Conservation (phyloP, 2,329 filamentous ascomycete genomes). For the Pseudogymnoascus sp. region DNA sequence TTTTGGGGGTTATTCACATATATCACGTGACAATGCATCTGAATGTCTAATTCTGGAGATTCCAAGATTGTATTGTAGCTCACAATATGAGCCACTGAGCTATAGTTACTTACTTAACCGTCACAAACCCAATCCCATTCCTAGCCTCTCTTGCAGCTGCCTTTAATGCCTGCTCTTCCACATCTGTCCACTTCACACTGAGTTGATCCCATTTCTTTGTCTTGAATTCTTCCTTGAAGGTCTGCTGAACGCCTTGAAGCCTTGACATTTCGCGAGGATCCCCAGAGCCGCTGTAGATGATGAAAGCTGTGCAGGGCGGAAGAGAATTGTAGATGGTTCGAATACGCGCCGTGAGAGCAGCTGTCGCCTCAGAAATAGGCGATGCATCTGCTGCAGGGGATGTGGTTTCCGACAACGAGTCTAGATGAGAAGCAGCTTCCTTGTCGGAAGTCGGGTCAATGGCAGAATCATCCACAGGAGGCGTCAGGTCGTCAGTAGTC, state of each 20-base stretch:
- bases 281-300: slow-evolving; percentile 60
- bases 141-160: slow-evolving; percentile 51
- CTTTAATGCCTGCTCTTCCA: slow-evolving; percentile 56
- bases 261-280: slow-evolving; percentile 61
- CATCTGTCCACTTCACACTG: slow-evolving; percentile 61
- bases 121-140: slow-evolving; percentile 57
- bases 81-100: neutral
- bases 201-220: slow-evolving; percentile 61
- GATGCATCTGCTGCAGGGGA: slow-evolving; percentile 5
- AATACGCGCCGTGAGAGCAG: slow-evolving; percentile 38
- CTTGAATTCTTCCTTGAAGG: slow-evolving; percentile 60
- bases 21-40: neutral
- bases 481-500: slow-evolving; percentile 13
- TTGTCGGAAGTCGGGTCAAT: neutral
- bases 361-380: slow-evolving; percentile 18
- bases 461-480: neutral
- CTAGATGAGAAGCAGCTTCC: neutral
- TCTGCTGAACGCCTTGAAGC: slow-evolving; percentile 52
- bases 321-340: slow-evolving; percentile 50
- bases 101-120: slow-evolving; percentile 47
- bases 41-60: neutral
- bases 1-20: neutral
- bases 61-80: neutral
- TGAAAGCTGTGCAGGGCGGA: slow-evolving; percentile 58
- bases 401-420: neutral